These are phyloP conservation scores for Pezicula radicicola DNA, from an alignment of 2,329 filamentous ascomycete genomes.

Conservation along the genomic window DNA sequence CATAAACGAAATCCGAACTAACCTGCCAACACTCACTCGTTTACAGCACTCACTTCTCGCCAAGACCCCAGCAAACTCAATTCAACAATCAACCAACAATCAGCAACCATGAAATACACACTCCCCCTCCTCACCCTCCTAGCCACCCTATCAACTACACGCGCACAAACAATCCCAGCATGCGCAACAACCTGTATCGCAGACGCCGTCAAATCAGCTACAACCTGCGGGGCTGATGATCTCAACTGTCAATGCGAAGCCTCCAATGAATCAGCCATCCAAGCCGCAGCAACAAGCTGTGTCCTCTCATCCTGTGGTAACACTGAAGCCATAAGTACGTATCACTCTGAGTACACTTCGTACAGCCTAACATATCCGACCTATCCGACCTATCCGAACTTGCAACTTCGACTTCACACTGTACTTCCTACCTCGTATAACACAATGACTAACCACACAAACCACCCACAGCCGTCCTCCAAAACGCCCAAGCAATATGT, in stretches of 20 bases:
- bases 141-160: conserved; percentile 7
- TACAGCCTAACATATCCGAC: background rate
- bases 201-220: conserved; percentile 13
- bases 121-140: conserved; percentile 13
- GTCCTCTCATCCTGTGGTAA: conserved; percentile 15
- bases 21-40: background rate
- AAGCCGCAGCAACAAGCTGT: conserved; percentile 15
- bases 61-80: background rate
- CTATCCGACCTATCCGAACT: background rate
- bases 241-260: conserved; percentile 17
- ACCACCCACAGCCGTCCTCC: too few relatives aligned
- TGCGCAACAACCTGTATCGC: conserved; percentile 19
- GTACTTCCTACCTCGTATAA: background rate
- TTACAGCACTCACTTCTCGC: background rate
- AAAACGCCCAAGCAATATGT: too few relatives aligned
- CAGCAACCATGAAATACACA: conserved; percentile 19
- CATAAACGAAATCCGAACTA: background rate
- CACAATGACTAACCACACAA: too few relatives aligned
- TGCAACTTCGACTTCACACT: background rate
- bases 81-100: conserved; percentile 6
- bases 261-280: conserved; percentile 14
- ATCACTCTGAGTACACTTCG: background rate
- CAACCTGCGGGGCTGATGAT: conserved; percentile 15
- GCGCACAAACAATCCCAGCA: conserved; percentile 12
- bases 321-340: conserved; percentile 13